Evolutionary conservation across 768 basidiomycete species (phyloP).

Genomic region (Scleroderma citrinum): DNA sequence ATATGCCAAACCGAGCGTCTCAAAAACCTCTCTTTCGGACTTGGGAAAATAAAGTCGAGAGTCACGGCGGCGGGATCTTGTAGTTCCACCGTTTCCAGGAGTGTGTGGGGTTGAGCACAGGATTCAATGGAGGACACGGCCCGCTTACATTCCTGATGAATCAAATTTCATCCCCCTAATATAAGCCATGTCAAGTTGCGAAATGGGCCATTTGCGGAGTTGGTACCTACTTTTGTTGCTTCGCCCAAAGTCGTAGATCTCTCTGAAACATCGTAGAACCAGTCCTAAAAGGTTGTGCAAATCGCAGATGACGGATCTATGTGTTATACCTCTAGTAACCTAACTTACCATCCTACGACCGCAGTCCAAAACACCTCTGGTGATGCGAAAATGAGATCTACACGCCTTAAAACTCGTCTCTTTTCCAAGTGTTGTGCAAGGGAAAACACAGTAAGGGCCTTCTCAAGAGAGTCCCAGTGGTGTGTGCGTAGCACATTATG

Average conservation of each 20-base stretch:
- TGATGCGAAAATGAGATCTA: slow-evolving; percentile 80
- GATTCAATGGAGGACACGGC: not conserved
- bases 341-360: slow-evolving; percentile 74
- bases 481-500: slow-evolving; percentile 48
- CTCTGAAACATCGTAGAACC: slow-evolving; percentile 89
- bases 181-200: slow-evolving; percentile 3
- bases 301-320: too few species aligned
- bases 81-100: not conserved
- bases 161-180: slow-evolving; percentile 77
- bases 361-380: slow-evolving; percentile 83
- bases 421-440: slow-evolving; percentile 40
- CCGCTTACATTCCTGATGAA: slow-evolving; percentile 67
- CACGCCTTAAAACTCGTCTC: slow-evolving; percentile 51
- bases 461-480: slow-evolving; percentile 82
- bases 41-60: slow-evolving; percentile 53
- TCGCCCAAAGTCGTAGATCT: slow-evolving; percentile 74
- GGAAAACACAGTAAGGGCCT: slow-evolving; percentile 73
- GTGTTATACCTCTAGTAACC: not conserved
- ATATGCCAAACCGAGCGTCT: slow-evolving; percentile 62
- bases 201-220: not conserved
- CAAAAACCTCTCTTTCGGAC: slow-evolving; percentile 70
- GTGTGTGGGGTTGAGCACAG: not conserved
- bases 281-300: slow-evolving; percentile 46
- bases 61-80: slow-evolving; percentile 58
- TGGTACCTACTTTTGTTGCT: slow-evolving; percentile 44